Percentiles rank a stretch among this genome's conserved stretches.
phyloP scores from a whole-genome alignment of 768 basidiomycete genomes.

The Austroboletus festivus region DNA sequence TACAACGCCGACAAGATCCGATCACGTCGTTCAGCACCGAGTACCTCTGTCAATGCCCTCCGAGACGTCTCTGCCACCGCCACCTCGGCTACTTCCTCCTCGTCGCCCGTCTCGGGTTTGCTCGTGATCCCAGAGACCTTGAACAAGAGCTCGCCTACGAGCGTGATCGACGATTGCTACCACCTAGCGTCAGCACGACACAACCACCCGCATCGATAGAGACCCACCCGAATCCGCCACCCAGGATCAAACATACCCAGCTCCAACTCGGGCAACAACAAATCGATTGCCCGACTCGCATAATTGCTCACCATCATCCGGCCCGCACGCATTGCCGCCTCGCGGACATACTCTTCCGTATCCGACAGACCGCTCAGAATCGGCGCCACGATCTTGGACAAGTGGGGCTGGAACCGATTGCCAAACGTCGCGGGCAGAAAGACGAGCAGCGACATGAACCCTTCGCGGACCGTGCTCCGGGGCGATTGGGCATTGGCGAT shows the following conservation, averaged over 20 bases:
- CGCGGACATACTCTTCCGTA: constrained; percentile 90
- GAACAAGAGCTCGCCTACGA: constrained; percentile 95
- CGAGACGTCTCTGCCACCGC: constrained; percentile 74
- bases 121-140: constrained; percentile 94
- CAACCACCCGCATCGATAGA: too few relatives aligned
- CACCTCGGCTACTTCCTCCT: constrained; percentile 63
- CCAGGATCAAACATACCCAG: constrained; percentile 90
- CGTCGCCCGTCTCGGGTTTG: constrained; percentile 75
- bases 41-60: constrained; percentile 80
- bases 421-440: constrained; percentile 96
- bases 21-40: constrained; percentile 86
- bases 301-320: constrained; percentile 97
- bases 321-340: constrained; percentile 98
- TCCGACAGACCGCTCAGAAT: constrained; percentile 91
- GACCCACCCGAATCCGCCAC: constrained; percentile 91
- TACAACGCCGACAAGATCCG: constrained; percentile 89
- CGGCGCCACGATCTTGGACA: constrained; percentile 90
- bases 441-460: constrained; percentile 96
- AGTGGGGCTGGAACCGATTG: constrained; percentile 91
- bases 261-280: constrained; percentile 92
- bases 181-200: too few relatives aligned
- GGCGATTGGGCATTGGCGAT: constrained; percentile 89
- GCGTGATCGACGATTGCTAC: constrained; percentile 91
- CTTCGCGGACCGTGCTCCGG: constrained; percentile 88
- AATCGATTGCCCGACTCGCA: constrained; percentile 85